Percentiles rank a stretch among this genome's conserved stretches.
Evolutionary conservation across 305 asterid genomes (phyloP).

Genomic region (Ilex paraguariensis): DNA sequence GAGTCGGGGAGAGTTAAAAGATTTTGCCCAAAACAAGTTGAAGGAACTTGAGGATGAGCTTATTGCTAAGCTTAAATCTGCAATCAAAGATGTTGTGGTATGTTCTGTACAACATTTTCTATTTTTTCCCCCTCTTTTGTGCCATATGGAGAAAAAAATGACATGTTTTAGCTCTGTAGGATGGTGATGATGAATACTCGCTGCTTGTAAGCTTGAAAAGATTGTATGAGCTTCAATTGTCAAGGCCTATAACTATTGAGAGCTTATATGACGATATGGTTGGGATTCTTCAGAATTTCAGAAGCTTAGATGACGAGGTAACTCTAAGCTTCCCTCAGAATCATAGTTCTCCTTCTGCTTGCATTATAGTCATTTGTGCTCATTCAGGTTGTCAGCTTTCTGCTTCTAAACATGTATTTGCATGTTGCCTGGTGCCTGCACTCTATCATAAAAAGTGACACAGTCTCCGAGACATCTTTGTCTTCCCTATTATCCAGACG

Average conservation of each 20-base stretch:
- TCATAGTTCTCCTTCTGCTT: conserved; percentile 7
- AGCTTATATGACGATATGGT: conserved; percentile 64
- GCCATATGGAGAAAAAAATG: conserved; percentile 19
- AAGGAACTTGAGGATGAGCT: conserved; percentile 83
- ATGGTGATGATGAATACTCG: conserved; percentile 88
- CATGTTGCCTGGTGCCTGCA: conserved; percentile 89
- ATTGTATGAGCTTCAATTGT: conserved; percentile 81
- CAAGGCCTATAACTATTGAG: conserved; percentile 54
- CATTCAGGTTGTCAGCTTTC: conserved; percentile 68
- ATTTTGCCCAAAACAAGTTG: conserved; percentile 66
- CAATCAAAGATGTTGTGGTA: conserved; percentile 84
- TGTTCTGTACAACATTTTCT: conserved; percentile 1
- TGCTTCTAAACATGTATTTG: conserved; percentile 92
- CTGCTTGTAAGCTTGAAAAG: conserved; percentile 88
- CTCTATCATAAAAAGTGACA: conserved; percentile 53
- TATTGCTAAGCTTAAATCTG: conserved; percentile 61
- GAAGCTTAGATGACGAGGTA: conserved; percentile 86
- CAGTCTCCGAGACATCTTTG: conserved; percentile 58
- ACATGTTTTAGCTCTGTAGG: conserved; percentile 46
- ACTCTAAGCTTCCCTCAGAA: neutral
- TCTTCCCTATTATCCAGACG: conserved; percentile 63
- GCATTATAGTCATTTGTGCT: conserved; percentile 22
- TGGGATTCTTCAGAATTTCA: conserved; percentile 57
- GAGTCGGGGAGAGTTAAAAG: conserved; percentile 86
- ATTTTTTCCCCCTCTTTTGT: conserved; percentile 12